Conservation (phyloP, 2,329 filamentous ascomycete genomes). For the Plenodomus tracheiphilus region DNA sequence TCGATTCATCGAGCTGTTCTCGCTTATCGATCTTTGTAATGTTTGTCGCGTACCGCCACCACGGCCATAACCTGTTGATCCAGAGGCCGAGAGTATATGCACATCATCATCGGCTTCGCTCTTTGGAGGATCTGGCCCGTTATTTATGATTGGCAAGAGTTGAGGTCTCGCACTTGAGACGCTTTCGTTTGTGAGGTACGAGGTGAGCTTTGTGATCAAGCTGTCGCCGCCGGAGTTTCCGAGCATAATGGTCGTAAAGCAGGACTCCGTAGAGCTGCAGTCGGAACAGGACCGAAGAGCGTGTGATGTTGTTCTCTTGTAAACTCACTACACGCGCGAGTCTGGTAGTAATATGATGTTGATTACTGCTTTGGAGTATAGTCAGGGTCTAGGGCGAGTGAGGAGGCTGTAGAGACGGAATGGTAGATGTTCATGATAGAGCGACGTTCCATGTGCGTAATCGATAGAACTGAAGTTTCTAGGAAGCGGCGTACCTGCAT, state of each 20-base stretch:
- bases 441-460: no score
- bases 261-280: not conserved
- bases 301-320: not conserved
- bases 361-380: not conserved
- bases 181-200: conserved; percentile 3
- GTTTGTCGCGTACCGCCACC: not conserved
- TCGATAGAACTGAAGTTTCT: no score
- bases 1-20: not conserved
- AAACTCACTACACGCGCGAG: not conserved
- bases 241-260: not conserved
- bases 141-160: not conserved
- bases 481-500: no score
- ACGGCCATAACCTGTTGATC: not conserved
- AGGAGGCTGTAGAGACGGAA: not conserved
- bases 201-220: conserved; percentile 7
- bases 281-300: not conserved
- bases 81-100: not conserved
- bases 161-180: not conserved
- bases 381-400: not conserved
- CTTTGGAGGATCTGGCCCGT: not conserved
- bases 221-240: conserved; percentile 2
- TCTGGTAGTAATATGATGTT: not conserved
- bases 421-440: no score
- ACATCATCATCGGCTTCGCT: not conserved
- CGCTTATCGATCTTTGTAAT: conserved; percentile 3